Evolutionary conservation across 208 protist genomes (phyloP), one percentile per base, ranked within the genome.

Genomic region (Endotrypanum monterogeii): DNA sequence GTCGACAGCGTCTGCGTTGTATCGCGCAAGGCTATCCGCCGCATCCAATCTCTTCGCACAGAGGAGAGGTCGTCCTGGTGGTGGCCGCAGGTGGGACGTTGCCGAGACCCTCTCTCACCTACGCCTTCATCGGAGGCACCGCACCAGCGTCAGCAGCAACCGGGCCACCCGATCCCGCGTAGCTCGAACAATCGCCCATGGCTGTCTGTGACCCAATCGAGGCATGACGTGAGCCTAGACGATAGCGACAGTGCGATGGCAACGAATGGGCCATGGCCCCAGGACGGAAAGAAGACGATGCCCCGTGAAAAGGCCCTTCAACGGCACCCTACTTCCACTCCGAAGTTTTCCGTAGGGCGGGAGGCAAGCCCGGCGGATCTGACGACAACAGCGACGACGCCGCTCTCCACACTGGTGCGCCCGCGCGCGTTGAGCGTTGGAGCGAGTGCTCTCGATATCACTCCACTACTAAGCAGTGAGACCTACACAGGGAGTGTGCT

Each of bases 41-140:
- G 68, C 28, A 11, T 74, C 23, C 74, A 41, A 25, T 79, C 68
- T 6, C 52, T 79, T 23, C 76, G 58, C 18, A 52, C 28, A 32
- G 11, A 68, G 11, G 50, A 35, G 9, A 30, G 28, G 20, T 70
- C 46, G 25, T 35, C 25, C 48, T 58, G 48, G 66, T 20, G 50
- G 66, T 56, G 41, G 66, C 44, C 66, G 16, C 66, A 56, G 20
- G 50, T 58, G 68, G 23, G 37, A 35, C 37, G 35, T 37, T 25
- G 37, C 28, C 12, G n/a, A 32, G 30, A 46, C 32, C 37, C 55
- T 20, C 50, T 39, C 23, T 73, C 39, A 9, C 7, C n/a, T 37
- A 18, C n/a, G n/a, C 35, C 32, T 52, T 30, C 18, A 1, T n/a
- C 67, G n/a, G 51, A 14, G 16, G 63, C 32, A 8, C 35, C 56